Conservation (phyloP, 768 basidiomycete species). For the Amanita subjunquillea region DNA sequence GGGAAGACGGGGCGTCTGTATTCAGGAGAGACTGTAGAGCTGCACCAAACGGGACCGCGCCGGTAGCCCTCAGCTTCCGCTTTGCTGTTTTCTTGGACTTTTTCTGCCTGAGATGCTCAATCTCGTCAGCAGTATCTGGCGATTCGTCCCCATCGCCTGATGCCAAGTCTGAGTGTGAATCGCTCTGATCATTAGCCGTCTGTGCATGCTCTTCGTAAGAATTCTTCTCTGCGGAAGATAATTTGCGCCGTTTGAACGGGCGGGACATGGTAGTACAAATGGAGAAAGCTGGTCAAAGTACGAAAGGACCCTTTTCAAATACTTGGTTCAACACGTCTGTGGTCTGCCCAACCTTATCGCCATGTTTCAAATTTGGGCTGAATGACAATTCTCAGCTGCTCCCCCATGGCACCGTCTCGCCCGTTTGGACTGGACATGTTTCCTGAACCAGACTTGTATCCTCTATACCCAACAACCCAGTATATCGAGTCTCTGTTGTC, state of each 20-base stretch:
- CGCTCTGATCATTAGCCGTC: slow-evolving; percentile 9
- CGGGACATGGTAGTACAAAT: slow-evolving; percentile 27
- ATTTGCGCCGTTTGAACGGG: slow-evolving; percentile 43
- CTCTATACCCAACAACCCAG: slow-evolving; percentile 59
- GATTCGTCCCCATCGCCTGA: slow-evolving; percentile 17
- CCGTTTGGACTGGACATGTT: slow-evolving; percentile 36
- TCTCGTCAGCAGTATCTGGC: slow-evolving; percentile 55
- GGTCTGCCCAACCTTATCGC: slow-evolving; percentile 4
- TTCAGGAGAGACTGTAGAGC: slow-evolving; percentile 63
- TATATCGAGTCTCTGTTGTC: slow-evolving; percentile 57
- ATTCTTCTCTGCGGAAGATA: slow-evolving; percentile 11
- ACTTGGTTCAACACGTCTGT: neutral
- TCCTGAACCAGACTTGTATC: slow-evolving; percentile 74
- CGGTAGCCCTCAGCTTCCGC: slow-evolving; percentile 75
- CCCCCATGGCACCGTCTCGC: slow-evolving; percentile 6
- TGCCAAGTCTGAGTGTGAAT: slow-evolving; percentile 13
- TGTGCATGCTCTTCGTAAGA: slow-evolving; percentile 15
- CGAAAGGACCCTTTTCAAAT: slow-evolving; percentile 1
- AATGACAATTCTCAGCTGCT: slow-evolving; percentile 1
- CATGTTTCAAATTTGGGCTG: slow-evolving; percentile 1
- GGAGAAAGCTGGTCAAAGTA: slow-evolving; percentile 2
- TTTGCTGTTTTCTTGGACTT: slow-evolving; percentile 79
- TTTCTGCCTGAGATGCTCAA: slow-evolving; percentile 36
- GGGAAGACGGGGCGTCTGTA: slow-evolving; percentile 58
- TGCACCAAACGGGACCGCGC: slow-evolving; percentile 61